A percentile compares a stretch with the other conserved stretches of the same genome.
Evolutionary conservation across 345 rosid genomes (phyloP).

Genomic region (Salix viminalis): DNA sequence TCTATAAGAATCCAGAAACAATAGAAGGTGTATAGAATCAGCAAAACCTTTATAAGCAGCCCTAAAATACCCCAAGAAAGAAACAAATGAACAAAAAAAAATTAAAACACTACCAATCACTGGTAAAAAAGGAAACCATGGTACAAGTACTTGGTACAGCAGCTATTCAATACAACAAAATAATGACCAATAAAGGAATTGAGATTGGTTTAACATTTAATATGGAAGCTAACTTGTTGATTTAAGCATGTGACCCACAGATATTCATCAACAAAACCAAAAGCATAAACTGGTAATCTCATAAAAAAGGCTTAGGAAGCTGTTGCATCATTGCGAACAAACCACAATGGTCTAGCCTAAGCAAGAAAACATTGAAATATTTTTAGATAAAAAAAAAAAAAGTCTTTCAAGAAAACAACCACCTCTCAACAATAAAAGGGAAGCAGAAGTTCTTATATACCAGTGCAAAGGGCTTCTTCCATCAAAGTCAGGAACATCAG

Average conservation of each 20-base stretch:
- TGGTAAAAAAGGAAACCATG: background rate
- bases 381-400: background rate
- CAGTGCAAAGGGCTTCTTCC: slow-evolving; percentile 98
- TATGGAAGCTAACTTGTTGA: background rate
- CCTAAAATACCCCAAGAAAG: slow-evolving; percentile 59
- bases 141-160: background rate
- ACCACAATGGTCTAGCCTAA: background rate
- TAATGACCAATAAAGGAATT: background rate
- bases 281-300: background rate
- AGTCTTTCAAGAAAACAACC: background rate
- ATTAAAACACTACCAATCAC: slow-evolving; percentile 3
- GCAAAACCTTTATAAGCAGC: slow-evolving; percentile 99
- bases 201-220: background rate
- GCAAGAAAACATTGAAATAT: background rate
- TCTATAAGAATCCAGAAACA: slow-evolving; percentile 87
- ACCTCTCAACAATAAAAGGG: background rate
- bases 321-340: background rate
- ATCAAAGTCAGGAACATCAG: slow-evolving; percentile 92
- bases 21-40: slow-evolving; percentile 86
- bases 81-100: slow-evolving; percentile 19
- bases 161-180: background rate
- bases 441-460: slow-evolving; percentile 35
- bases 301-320: background rate
- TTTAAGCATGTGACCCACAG: background rate
- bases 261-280: background rate